A percentile compares a stretch with the other conserved stretches of the same genome.
These are phyloP conservation scores for Ilex asprella DNA, from an alignment of 257 asterid species.

Conservation along the genomic window DNA sequence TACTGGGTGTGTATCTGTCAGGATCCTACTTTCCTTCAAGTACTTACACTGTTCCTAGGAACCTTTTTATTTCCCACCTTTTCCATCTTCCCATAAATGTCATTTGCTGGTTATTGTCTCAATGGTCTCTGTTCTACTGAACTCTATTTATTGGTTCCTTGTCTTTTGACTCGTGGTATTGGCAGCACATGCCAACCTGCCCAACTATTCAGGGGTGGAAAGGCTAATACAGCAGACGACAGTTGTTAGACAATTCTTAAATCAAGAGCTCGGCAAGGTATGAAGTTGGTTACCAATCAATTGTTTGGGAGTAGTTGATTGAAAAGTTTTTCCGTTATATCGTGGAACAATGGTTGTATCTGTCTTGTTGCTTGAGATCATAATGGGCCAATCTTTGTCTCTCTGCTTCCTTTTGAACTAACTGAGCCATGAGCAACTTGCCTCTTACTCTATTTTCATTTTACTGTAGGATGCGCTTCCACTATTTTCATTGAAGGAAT, in stretches of 20 bases:
- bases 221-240: slow-evolving; percentile 81
- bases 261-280: slow-evolving; percentile 78
- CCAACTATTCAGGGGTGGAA: slow-evolving; percentile 70
- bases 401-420: neutral
- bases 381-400: neutral
- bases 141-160: neutral
- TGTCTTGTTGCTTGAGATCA: neutral
- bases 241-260: slow-evolving; percentile 60
- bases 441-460: neutral
- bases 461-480: slow-evolving; percentile 52
- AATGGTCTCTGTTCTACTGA: neutral
- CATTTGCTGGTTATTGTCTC: neutral
- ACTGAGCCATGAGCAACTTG: neutral
- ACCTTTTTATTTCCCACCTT: neutral
- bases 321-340: neutral
- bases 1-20: slow-evolving; percentile 48
- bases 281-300: slow-evolving; percentile 21
- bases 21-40: neutral
- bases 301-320: slow-evolving; percentile 1
- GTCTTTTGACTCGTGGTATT: slow-evolving; percentile 11
- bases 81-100: neutral
- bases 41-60: neutral
- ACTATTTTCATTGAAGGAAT: slow-evolving; percentile 64
- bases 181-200: slow-evolving; percentile 64
- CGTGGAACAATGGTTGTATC: neutral